phyloP scores from a whole-genome alignment of 2,329 filamentous ascomycete species.

The Cercospora canescens region DNA sequence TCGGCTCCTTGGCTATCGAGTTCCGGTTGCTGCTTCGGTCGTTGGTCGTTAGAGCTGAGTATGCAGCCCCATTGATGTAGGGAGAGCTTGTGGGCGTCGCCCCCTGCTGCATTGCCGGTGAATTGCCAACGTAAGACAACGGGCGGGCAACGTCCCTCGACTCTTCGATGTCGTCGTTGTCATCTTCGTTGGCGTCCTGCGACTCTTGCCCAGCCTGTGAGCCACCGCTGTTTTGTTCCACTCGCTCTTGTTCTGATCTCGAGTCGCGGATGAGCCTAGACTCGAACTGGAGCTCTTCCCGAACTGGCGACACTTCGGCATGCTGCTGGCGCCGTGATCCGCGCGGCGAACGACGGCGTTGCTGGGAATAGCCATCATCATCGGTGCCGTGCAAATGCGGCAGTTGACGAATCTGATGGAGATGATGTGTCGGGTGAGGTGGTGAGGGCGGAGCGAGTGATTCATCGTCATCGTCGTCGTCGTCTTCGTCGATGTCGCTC shows the following conservation, averaged over 20 bases:
- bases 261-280: slow-evolving; percentile 5
- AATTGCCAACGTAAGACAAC: slow-evolving; percentile 21
- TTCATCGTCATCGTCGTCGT: not conserved
- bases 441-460: slow-evolving; percentile 5
- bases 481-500: slow-evolving; percentile 29
- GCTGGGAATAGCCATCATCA: not conserved
- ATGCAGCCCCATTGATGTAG: slow-evolving; percentile 4
- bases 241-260: slow-evolving; percentile 5
- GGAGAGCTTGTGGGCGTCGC: slow-evolving; percentile 11
- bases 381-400: slow-evolving; percentile 3
- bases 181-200: slow-evolving; percentile 17
- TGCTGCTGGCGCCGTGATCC: slow-evolving; percentile 7
- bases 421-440: not conserved
- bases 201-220: slow-evolving; percentile 7
- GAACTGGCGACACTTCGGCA: slow-evolving; percentile 24
- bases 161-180: slow-evolving; percentile 20
- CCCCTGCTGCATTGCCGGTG: slow-evolving; percentile 21
- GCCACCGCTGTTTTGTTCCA: slow-evolving; percentile 1
- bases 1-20: slow-evolving; percentile 20
- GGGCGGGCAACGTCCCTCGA: slow-evolving; percentile 27
- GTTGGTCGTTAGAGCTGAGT: slow-evolving; percentile 13
- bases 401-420: not conserved
- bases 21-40: slow-evolving; percentile 11
- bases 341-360: not conserved
- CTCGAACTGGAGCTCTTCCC: slow-evolving; percentile 9